Evolutionary conservation across 2,329 filamentous ascomycete species (phyloP).

Genomic region (Hypoxylon sp.): DNA sequence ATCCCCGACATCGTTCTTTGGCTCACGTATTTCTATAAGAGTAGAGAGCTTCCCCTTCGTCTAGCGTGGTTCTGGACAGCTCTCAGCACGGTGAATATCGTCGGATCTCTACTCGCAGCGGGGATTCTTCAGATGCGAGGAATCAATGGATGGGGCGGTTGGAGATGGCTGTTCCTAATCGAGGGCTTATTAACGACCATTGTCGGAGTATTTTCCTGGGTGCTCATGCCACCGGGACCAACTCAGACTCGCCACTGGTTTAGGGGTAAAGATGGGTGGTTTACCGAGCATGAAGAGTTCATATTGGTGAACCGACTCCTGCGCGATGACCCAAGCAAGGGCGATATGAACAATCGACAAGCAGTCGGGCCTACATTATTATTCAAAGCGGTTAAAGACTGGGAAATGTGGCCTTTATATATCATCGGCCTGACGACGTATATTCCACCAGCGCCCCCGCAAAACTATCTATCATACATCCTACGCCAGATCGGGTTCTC

Average conservation of each 20-base stretch:
- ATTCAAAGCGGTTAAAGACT: slow-evolving; percentile 68
- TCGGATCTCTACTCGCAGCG: slow-evolving; percentile 68
- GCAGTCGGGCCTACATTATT: slow-evolving; percentile 66
- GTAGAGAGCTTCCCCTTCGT: slow-evolving; percentile 76
- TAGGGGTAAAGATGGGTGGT: slow-evolving; percentile 70
- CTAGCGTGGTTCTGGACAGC: slow-evolving; percentile 81
- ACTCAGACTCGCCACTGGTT: slow-evolving; percentile 69
- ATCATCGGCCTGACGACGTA: slow-evolving; percentile 56
- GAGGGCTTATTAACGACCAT: slow-evolving; percentile 61
- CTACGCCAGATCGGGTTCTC: slow-evolving; percentile 71
- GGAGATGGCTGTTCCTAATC: slow-evolving; percentile 66
- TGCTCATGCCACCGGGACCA: slow-evolving; percentile 68
- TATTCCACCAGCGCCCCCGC: slow-evolving; percentile 65
- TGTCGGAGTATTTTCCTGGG: slow-evolving; percentile 68
- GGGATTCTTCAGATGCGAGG: slow-evolving; percentile 68
- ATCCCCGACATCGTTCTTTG: slow-evolving; percentile 77
- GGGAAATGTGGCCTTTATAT: slow-evolving; percentile 59
- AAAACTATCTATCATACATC: slow-evolving; percentile 72
- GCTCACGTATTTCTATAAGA: slow-evolving; percentile 83
- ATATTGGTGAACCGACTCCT: slow-evolving; percentile 73
- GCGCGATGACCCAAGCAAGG: slow-evolving; percentile 73
- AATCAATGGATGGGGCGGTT: slow-evolving; percentile 65
- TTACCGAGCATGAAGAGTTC: slow-evolving; percentile 69
- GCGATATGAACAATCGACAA: slow-evolving; percentile 73
- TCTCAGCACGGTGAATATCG: slow-evolving; percentile 69